Evolutionary conservation across 495 filamentous ascomycete species (phyloP).

Genomic region (Pseudevernia furfuracea): DNA sequence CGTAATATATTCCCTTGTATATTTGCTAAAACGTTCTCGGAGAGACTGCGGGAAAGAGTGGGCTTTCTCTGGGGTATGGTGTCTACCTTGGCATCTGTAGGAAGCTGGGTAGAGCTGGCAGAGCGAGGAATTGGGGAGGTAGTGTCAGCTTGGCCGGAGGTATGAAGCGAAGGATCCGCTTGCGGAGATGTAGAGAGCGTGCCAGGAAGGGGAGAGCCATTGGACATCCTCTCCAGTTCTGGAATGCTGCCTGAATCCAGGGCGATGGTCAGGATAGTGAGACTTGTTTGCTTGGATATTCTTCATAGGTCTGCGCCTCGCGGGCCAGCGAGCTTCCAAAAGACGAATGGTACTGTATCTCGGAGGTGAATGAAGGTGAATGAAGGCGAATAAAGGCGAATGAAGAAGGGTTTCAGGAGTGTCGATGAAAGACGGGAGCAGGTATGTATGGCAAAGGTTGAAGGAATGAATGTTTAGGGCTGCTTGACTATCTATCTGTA

Average conservation of each 20-base stretch:
- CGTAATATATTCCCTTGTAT: slow-evolving; percentile 4
- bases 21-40: slow-evolving; percentile 24
- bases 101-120: slow-evolving; percentile 24
- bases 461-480: not conserved
- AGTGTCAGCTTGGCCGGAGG: not conserved
- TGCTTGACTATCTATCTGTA: not conserved
- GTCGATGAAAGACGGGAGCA: not conserved
- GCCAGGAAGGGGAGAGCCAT: slow-evolving; percentile 9
- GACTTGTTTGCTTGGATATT: slow-evolving; percentile 1
- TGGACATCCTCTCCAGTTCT: slow-evolving; percentile 11
- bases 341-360: not conserved
- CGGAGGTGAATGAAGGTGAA: not conserved
- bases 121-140: slow-evolving; percentile 19
- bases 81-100: slow-evolving; percentile 3
- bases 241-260: not conserved
- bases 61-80: not conserved
- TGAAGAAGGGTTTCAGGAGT: not conserved
- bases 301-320: slow-evolving; percentile 10
- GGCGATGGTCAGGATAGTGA: slow-evolving; percentile 1
- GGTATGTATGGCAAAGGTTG: no score
- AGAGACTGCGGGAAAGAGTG: slow-evolving; percentile 21
- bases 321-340: not conserved
- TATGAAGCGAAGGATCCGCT: not conserved
- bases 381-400: no score
- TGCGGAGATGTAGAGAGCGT: slow-evolving; percentile 2